Evolutionary conservation across 768 basidiomycete genomes (phyloP), one percentile per base, ranked within the genome.

Genomic region (Boletus insuetus): DNA sequence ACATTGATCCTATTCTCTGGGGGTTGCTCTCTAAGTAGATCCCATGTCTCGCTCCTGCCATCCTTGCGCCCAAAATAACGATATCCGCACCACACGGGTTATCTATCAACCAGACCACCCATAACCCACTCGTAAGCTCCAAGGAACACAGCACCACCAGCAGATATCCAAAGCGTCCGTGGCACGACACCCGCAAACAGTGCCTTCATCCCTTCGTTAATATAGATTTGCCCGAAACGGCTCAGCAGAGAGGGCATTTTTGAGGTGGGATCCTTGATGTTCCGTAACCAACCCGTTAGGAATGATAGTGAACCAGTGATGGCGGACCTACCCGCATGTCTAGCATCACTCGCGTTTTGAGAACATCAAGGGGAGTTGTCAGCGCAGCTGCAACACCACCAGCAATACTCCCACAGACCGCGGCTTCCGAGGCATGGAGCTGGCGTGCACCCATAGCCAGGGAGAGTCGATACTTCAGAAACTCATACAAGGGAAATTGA

Each of bases 281-380:
- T 49, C 44, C 34, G 16, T 53, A 22, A 46, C 19, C 26, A 39
- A 29, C 22, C 2, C 5, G 29, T 39, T 16, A 31, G 39, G n/a
- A 39, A 17, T 26, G n/a, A 41, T 9, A 29, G 26, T 4, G 17
- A 17, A 29, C 6, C 19, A 39, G 40, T 19, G 19, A 40, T n/a
- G 46, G 29, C 4, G 13, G 20, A 70, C 83, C 51, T 61, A 94
- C 94, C 65, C 87, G 79, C 50, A 90, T 77, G 64, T 96, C 94
- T 9, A 98, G 80, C 97, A 99, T 99, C 42, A 97, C 89, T 17
- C 97, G 82, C 1, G 97, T 99, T 70, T 99, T 99, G 34, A 97
- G 79, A 3, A 98, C 97, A 65, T 99, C 97, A 31, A 99, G 76
- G 1, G 97, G 97, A 0, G 97, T 98, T 2, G 97, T 98, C 35